Evolutionary conservation across 1,139 yeast genomes (phyloP).

Genomic region (Saccharomyces hybrid): DNA sequence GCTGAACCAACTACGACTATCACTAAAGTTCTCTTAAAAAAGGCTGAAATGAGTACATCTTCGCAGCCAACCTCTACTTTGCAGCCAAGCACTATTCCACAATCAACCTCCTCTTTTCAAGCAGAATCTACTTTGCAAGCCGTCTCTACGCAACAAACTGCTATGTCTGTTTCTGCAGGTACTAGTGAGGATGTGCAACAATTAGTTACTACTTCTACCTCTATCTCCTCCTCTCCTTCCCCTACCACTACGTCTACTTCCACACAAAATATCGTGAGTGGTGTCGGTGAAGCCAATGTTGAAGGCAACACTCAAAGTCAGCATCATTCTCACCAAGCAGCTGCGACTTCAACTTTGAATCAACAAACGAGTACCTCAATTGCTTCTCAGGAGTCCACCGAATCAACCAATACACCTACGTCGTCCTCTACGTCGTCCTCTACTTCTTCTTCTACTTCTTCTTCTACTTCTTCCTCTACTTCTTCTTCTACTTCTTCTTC

Average conservation of each 20-base stretch:
- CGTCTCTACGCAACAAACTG: constrained; percentile 5
- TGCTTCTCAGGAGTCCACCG: constrained; percentile 9
- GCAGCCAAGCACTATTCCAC: constrained; percentile 6
- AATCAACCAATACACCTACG: constrained; percentile 7
- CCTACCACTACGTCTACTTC: background rate
- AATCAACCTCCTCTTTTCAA: constrained; percentile 10
- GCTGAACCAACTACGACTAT: constrained; percentile 31
- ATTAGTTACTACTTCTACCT: constrained; percentile 1
- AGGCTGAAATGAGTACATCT: constrained; percentile 14
- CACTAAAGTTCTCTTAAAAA: constrained; percentile 18
- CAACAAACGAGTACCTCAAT: constrained; percentile 5
- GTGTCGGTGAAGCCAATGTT: background rate
- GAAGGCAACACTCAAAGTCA: background rate
- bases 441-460: no score
- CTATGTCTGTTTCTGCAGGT: background rate
- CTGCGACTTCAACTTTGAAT: constrained; percentile 1
- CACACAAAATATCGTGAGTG: background rate
- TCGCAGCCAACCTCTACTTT: constrained; percentile 6
- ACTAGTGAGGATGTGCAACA: background rate
- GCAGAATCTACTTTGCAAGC: constrained; percentile 12
- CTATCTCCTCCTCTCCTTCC: constrained; percentile 1
- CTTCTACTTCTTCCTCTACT: no score
- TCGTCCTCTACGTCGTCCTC: background rate
- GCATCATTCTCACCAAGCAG: constrained; percentile 4
- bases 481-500: no score